Base-by-base conservation (phyloP, 306 rosid species). In the Canavalia gladiata region DNA sequence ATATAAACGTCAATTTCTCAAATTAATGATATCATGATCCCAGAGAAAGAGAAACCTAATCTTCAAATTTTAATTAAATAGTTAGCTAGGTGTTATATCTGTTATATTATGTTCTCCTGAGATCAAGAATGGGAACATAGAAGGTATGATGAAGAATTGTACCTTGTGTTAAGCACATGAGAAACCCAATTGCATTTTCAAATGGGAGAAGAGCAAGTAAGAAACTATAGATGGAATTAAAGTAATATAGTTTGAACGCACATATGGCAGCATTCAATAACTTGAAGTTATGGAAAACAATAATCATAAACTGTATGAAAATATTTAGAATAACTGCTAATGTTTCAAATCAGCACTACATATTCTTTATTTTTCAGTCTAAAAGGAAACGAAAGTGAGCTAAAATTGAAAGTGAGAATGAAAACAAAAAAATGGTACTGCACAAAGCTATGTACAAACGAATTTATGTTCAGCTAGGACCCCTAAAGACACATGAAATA, bases 381-480 rank as follows among this genome's bases (percentile, higher is more conserved):
- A 76, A 52, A 57, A 73, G 79, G 74, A 56, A 79, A 49, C 50
- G 60, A 67, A 51, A 63, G 11, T 75, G 13, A 79, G 52, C 80
- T 81, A 81, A 66, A 74, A 54, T 34, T 68, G 30, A 69, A 63
- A 79, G 31, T 7, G 25, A 86, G 51, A 43, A 58, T 29, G 30
- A 0, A 60, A 77, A 74, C 0, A 28, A 13, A 83, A 73, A 75
- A 41, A 3, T 12, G 65, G 60, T 42, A 66, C 46, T 73, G 76
- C 73, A 82, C 83, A 82, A 72, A 59, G 78, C 82, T 66, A 79
- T 85, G 79, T 87, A 85, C 88, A 85, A 68, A 76, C 28, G 64
- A 68, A 65, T 42, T 72, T 25, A 71, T 75, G 54, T 79, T 74
- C 84, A 72, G 77, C 84, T 69, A 73, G 84, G 83, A 84, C 75